Evolutionary conservation across 2,329 filamentous ascomycete genomes (phyloP), one percentile per base, ranked within the genome.

Genomic region (Penicillium psychrosexuale): DNA sequence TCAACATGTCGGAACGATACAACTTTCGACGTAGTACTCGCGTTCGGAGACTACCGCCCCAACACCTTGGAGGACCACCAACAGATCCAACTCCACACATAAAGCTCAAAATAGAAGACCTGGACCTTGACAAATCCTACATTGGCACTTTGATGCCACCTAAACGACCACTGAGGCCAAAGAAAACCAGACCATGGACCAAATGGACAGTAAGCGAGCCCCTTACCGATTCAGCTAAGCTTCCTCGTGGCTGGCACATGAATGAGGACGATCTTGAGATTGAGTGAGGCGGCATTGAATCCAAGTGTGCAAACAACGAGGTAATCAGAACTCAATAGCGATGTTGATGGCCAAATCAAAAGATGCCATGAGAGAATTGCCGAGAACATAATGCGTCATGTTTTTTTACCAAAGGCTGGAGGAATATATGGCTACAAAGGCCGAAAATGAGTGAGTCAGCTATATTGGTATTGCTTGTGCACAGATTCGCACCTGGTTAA

Each of bases 291-390:
- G 9, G 4, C n/a, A n/a, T 27, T 3, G 0, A 8, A 27, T 8
- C 6, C 1, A 15, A 36, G 2, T 19, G 0, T 12, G 2, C 5
- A n/a, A 27, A 6, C 8, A 46, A n/a, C 5, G 12, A 3, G 4
- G 34, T 52, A 39, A 52, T 33, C 15, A 7, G 1, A 8, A 22
- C 7, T 6, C 1, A 24, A 42, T 11, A 49, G 51, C 13, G 51
- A 49, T n/a, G 27, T 53, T 2, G 45, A 53, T 11, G 36, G 28
- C 8, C 51, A 53, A 13, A 53, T 53, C 7, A 11, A 49, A 19
- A 42, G 51, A 48, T 53, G 51, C 5, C 38, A 30, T 17, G 51
- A 53, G 28, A 40, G 45, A 12, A 53, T 53, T 33, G 43, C 45
- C 2, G 45, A 48, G 8, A 49, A 44, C 8, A 49, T 53, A 28